Evolutionary conservation across 441 rosid species (phyloP).

Genomic region (Erodium trifolium): DNA sequence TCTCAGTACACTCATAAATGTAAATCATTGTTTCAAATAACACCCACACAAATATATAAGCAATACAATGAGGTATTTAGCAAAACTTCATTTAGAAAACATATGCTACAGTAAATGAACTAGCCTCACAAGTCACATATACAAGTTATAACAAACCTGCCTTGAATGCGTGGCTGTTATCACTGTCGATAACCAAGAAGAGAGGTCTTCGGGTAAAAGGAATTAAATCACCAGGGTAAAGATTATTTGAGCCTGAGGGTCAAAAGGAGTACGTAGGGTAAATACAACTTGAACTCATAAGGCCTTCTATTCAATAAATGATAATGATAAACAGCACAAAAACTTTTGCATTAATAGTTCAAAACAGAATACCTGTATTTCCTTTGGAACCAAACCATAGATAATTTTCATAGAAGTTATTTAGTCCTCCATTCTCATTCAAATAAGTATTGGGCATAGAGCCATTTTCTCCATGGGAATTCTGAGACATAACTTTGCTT

Average conservation of each 20-base stretch:
- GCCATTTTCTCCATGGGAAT: conserved; percentile 41
- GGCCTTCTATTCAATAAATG: background rate
- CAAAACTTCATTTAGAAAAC: conserved; percentile 8
- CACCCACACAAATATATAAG: background rate
- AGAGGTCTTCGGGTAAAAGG: conserved; percentile 90
- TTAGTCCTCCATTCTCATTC: conserved; percentile 43
- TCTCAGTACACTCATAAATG: background rate
- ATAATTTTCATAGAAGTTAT: conserved; percentile 37
- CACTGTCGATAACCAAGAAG: conserved; percentile 86
- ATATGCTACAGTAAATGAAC: conserved; percentile 9
- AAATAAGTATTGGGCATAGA: conserved; percentile 31
- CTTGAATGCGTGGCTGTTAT: conserved; percentile 98
- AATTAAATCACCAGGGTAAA: conserved; percentile 85
- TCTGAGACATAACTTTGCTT: conserved; percentile 42
- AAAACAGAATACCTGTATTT: conserved; percentile 38
- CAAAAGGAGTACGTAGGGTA: background rate
- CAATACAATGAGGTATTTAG: background rate
- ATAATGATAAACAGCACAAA: background rate
- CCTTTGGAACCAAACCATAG: conserved; percentile 78
- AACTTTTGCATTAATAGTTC: conserved; percentile 3
- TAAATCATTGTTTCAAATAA: no score
- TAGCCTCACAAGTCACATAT: conserved; percentile 22
- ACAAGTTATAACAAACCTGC: conserved; percentile 95
- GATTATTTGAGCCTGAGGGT: conserved; percentile 51
- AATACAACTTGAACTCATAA: background rate